These are phyloP conservation scores for Fusarium siculi DNA, from an alignment of 2,329 filamentous ascomycete genomes.

Conservation along the genomic window DNA sequence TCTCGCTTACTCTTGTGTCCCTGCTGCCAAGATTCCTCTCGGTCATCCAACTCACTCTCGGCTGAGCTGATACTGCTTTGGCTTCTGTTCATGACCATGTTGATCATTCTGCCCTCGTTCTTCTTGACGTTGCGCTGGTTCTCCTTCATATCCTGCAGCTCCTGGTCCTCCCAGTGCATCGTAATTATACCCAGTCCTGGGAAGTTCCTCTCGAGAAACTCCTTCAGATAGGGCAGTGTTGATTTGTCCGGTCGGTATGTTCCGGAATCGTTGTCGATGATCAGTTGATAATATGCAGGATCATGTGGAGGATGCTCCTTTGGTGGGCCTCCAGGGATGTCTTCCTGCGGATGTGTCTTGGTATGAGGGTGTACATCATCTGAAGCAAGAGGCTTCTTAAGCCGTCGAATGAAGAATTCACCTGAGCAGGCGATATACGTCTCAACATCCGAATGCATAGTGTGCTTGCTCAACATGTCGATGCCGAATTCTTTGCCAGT, in stretches of 20 bases:
- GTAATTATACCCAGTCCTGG: slow-evolving; percentile 79
- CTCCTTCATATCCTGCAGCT: slow-evolving; percentile 78
- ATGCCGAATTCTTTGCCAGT: slow-evolving; percentile 96
- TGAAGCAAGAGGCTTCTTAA: slow-evolving; percentile 60
- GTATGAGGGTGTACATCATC: slow-evolving; percentile 56
- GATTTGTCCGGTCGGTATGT: slow-evolving; percentile 90
- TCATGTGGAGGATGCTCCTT: slow-evolving; percentile 55
- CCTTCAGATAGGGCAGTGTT: slow-evolving; percentile 75
- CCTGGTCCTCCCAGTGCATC: slow-evolving; percentile 82
- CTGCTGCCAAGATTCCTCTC: slow-evolving; percentile 54
- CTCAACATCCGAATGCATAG: slow-evolving; percentile 94
- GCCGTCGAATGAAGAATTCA: slow-evolving; percentile 87
- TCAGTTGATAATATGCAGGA: slow-evolving; percentile 77
- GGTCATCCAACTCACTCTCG: slow-evolving; percentile 61
- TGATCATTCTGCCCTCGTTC: slow-evolving; percentile 61
- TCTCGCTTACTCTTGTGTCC: slow-evolving; percentile 63
- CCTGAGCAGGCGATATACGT: slow-evolving; percentile 92
- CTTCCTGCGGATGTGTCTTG: slow-evolving; percentile 63
- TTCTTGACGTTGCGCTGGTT: slow-evolving; percentile 81
- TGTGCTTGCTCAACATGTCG: slow-evolving; percentile 92
- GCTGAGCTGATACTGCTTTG: slow-evolving; percentile 63
- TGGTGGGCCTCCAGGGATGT: slow-evolving; percentile 60
- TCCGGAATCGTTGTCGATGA: slow-evolving; percentile 95
- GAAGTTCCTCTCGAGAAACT: slow-evolving; percentile 78
- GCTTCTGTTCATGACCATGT: slow-evolving; percentile 68